Conservation (phyloP, 768 basidiomycete species). For the Suillus subluteus region DNA sequence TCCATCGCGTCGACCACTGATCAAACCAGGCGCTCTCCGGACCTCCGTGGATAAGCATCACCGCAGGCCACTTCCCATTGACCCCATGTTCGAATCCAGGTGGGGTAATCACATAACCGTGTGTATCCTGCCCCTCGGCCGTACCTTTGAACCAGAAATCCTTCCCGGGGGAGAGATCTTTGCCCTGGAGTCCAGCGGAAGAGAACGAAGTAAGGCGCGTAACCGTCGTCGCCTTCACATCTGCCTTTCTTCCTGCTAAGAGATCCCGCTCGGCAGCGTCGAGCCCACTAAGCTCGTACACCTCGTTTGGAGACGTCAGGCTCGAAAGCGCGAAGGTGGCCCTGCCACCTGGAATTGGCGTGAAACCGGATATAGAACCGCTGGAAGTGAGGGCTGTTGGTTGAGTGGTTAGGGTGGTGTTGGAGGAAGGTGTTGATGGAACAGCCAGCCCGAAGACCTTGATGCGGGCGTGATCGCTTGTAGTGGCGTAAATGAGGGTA, state of each 20-base stretch:
- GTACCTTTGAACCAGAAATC: conserved; percentile 93
- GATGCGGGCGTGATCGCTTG: conserved; percentile 76
- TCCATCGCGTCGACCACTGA: conserved; percentile 92
- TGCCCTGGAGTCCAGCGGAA: conserved; percentile 54
- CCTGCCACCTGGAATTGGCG: conserved; percentile 59
- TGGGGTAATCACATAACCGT: conserved; percentile 86
- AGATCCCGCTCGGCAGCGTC: conserved; percentile 47
- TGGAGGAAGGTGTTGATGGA: conserved; percentile 59
- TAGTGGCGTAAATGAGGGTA: conserved; percentile 68
- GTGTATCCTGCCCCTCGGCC: conserved; percentile 63
- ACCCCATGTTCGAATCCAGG: conserved; percentile 70
- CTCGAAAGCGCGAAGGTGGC: conserved; percentile 77
- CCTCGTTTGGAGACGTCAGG: conserved; percentile 79
- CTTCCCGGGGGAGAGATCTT: conserved; percentile 64
- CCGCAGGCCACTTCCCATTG: conserved; percentile 75
- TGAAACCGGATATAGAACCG: conserved; percentile 63
- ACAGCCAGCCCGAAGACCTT: conserved; percentile 76
- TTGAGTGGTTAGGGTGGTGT: conserved; percentile 49
- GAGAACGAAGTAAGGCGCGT: conserved; percentile 71
- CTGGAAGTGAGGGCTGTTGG: conserved; percentile 64
- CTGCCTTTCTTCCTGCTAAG: conserved; percentile 28
- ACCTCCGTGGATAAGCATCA: conserved; percentile 84
- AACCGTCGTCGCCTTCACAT: conserved; percentile 37
- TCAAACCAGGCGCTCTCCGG: conserved; percentile 90
- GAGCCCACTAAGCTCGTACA: conserved; percentile 62